Base-by-base conservation (phyloP, 345 rosid species). In the Gossypium sturtianum region DNA sequence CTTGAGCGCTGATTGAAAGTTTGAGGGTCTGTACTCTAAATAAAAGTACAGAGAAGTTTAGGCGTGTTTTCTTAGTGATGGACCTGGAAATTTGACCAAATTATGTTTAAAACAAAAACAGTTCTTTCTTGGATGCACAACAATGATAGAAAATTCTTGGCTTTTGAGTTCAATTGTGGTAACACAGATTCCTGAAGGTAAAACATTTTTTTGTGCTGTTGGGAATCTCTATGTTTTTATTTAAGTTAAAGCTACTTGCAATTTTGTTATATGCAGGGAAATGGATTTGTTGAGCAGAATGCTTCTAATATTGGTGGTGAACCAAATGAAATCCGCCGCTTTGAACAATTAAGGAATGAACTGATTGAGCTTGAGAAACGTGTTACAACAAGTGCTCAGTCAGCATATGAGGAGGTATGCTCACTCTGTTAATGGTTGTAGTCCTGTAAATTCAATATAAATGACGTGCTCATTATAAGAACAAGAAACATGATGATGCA, bases 281-380 rank as follows among this genome's bases (percentile, higher is more conserved):
- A 87, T 80, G 87, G 84, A 67, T 63, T 65, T 72, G 41, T 44
- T 61, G 80, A 78, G 79, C 78, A 78, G 78, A 78, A 72, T 38
- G 76, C 74, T 70, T 74, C 84, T 79, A 79, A 56, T 76, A 73
- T 63, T 62, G 83, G 73, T 78, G 70, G 78, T 72, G 90, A 86
- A 76, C 86, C 89, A 48, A 82, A 75, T 85, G 98, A 92, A 75
- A 86, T 95, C 57, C 84, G 61, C 72, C 89, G 98, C 29, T 95
- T 91, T 34, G 97, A 93, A 82, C 80, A 88, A 75, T 77, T 95
- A 38, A 89, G 93, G 83, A 93, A 84, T 74, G 99, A 95, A 81
- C 89, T 95, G 41, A 89, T 93, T 72, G 97, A 95, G 84, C 97
- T 95, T 70, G 98, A 95, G 83, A 88, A 86, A 79, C 91, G 97